Conservation (phyloP, 2,329 filamentous ascomycete species). For the Epichloe bromicola region DNA sequence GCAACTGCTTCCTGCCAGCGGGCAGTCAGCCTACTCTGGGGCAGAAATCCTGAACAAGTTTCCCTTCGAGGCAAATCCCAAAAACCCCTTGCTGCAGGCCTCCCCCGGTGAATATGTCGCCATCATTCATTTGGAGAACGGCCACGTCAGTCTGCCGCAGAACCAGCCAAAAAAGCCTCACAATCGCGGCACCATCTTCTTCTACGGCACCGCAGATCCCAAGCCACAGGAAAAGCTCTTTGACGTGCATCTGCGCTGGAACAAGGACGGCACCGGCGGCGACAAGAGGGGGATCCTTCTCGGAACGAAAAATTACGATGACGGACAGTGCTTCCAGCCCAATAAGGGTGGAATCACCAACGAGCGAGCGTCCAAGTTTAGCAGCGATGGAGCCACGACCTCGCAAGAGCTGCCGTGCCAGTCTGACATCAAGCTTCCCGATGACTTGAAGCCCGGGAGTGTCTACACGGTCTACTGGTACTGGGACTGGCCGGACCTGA, state of each 20-base stretch:
- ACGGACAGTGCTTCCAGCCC: constrained; percentile 77
- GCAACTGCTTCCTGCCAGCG: constrained; percentile 48
- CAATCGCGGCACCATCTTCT: constrained; percentile 58
- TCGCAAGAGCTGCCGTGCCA: constrained; percentile 64
- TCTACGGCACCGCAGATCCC: constrained; percentile 58
- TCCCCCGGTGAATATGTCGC: constrained; percentile 50
- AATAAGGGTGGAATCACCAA: constrained; percentile 47
- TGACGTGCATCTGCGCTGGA: constrained; percentile 71
- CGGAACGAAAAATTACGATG: constrained; percentile 70
- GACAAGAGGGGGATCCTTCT: constrained; percentile 71
- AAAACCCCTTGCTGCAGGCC: constrained; percentile 50
- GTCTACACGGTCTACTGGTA: constrained; percentile 86
- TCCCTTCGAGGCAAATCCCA: constrained; percentile 23
- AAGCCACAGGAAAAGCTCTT: constrained; percentile 33
- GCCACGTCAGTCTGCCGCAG: constrained; percentile 52
- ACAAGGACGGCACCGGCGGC: constrained; percentile 63
- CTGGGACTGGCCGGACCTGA: constrained; percentile 76
- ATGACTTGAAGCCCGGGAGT: constrained; percentile 45
- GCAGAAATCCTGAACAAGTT: constrained; percentile 37
- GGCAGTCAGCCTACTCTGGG: constrained; percentile 51
- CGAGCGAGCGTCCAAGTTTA: constrained; percentile 43
- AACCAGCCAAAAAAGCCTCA: constrained; percentile 48
- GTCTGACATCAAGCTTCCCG: constrained; percentile 63
- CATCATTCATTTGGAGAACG: constrained; percentile 60
- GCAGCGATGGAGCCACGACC: constrained; percentile 37